Evolutionary conservation across 148 eudicot species (phyloP).

Genomic region (Salicornia ramosissima): DNA sequence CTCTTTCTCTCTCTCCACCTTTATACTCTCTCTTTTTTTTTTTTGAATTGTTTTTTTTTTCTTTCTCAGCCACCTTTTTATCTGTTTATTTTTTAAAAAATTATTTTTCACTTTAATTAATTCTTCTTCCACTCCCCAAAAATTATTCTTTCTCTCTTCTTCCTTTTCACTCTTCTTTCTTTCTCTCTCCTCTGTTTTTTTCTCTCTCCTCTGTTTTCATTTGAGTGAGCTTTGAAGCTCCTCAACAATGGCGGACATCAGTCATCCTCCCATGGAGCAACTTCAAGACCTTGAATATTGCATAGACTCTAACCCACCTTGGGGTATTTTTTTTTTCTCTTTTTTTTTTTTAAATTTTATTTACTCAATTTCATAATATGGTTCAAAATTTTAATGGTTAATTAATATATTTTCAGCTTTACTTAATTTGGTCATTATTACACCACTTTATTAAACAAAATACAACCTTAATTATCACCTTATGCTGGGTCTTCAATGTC

Average conservation of each 20-base stretch:
- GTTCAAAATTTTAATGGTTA: not conserved
- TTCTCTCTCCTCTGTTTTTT: not conserved
- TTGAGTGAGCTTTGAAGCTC: conserved; percentile 27
- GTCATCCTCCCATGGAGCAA: conserved; percentile 94
- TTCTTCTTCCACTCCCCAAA: conserved; percentile 22
- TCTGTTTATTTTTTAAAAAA: too few species aligned
- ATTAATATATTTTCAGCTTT: not conserved
- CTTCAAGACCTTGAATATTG: conserved; percentile 99
- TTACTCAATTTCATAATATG: not conserved
- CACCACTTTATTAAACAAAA: conserved; percentile 7
- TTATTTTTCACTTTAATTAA: conserved; percentile 16
- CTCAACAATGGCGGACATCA: conserved; percentile 75
- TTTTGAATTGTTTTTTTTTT: not conserved
- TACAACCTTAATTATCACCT: conserved; percentile 9
- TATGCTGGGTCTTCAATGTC: conserved; percentile 24
- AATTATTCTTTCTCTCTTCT: conserved; percentile 7
- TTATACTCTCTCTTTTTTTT: not conserved
- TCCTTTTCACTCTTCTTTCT: conserved; percentile 17
- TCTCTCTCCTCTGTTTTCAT: conserved; percentile 3
- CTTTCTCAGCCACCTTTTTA: conserved; percentile 15
- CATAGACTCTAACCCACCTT: conserved; percentile 98
- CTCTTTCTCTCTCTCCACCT: conserved; percentile 5
- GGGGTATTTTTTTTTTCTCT: conserved; percentile 52
- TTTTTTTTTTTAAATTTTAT: not conserved
- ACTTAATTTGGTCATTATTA: conserved; percentile 25